These are phyloP conservation scores for Hibiscus mutabilis DNA, from an alignment of 345 rosid genomes.

Conservation along the genomic window DNA sequence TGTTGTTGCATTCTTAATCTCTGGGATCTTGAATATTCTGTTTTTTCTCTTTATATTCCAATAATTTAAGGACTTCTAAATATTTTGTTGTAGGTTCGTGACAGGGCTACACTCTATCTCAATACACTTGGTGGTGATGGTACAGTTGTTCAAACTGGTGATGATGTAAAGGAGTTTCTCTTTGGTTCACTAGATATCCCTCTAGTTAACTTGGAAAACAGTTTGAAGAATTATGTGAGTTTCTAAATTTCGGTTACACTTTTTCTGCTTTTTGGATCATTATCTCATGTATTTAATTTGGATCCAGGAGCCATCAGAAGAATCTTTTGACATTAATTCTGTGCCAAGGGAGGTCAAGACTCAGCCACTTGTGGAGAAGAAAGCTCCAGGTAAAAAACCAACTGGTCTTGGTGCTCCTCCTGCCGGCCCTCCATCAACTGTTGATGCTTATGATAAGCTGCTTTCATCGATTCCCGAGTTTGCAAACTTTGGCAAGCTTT, in stretches of 20 bases:
- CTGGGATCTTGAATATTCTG: not conserved
- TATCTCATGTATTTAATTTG: slow-evolving; percentile 20
- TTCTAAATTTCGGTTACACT: slow-evolving; percentile 1
- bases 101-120: slow-evolving; percentile 89
- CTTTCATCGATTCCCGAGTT: slow-evolving; percentile 82
- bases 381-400: slow-evolving; percentile 85
- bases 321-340: slow-evolving; percentile 68
- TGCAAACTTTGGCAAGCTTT: slow-evolving; percentile 73
- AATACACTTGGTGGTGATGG: slow-evolving; percentile 71
- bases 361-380: slow-evolving; percentile 88
- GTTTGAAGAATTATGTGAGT: slow-evolving; percentile 87
- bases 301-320: slow-evolving; percentile 74
- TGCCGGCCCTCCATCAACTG: slow-evolving; percentile 54
- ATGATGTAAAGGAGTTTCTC: slow-evolving; percentile 60
- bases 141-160: slow-evolving; percentile 50
- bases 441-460: slow-evolving; percentile 75
- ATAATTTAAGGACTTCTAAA: not conserved
- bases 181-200: slow-evolving; percentile 85
- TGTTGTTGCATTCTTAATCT: slow-evolving; percentile 1
- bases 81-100: slow-evolving; percentile 65
- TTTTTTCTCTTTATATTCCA: not conserved
- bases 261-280: slow-evolving; percentile 16
- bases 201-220: slow-evolving; percentile 75
- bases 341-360: slow-evolving; percentile 85
- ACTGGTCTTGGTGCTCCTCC: slow-evolving; percentile 76